phyloP scores from a whole-genome alignment of 805 yeast species.

The Cyberlindnera nakhonratchasimensis region DNA sequence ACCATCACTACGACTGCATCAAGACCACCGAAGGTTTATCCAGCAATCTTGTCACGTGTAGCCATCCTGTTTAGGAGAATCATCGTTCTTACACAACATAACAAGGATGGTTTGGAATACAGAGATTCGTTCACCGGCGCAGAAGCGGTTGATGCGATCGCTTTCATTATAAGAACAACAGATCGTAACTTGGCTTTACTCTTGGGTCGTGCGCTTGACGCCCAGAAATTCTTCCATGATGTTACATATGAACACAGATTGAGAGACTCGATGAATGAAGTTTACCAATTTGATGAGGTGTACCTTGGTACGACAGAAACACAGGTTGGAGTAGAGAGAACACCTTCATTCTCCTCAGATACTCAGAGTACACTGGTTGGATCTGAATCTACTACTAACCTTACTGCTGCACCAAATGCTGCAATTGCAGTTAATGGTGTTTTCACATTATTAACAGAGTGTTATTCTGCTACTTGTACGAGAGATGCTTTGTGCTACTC shows the following conservation, averaged over 20 bases:
- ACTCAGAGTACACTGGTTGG: constrained; percentile 12
- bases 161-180: constrained; percentile 80
- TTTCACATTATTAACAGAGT: constrained; percentile 86
- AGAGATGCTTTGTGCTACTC: constrained; percentile 86
- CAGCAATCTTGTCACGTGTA: constrained; percentile 84
- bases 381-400: constrained; percentile 5
- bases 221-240: constrained; percentile 91
- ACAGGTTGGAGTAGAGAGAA: constrained; percentile 32
- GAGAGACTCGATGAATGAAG: constrained; percentile 82
- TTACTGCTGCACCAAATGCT: constrained; percentile 20
- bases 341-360: constrained; percentile 22
- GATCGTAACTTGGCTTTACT: constrained; percentile 88
- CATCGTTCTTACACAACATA: constrained; percentile 68
- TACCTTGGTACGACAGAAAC: constrained; percentile 33
- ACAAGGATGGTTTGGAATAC: constrained; percentile 87
- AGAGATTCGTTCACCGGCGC: constrained; percentile 92
- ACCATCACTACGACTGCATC: constrained; percentile 45
- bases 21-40: constrained; percentile 71
- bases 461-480: constrained; percentile 96
- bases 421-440: constrained; percentile 69
- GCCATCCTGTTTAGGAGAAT: constrained; percentile 73
- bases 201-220: constrained; percentile 88
- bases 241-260: constrained; percentile 92
- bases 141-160: constrained; percentile 89
- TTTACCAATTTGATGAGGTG: constrained; percentile 74